phyloP scores from a whole-genome alignment of 306 rosid species.

The Hippophae rhamnoides region DNA sequence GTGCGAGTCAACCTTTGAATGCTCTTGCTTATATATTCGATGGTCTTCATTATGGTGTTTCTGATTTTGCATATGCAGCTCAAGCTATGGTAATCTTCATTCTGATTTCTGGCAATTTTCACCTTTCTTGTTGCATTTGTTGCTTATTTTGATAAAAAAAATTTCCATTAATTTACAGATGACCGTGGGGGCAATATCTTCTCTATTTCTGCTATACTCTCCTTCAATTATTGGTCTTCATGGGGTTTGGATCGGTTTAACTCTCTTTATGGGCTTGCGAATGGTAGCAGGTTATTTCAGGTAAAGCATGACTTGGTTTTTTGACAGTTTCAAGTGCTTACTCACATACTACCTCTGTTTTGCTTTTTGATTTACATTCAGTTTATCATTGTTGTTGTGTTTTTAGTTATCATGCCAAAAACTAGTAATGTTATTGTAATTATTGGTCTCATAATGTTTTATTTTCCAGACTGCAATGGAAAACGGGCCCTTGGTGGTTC shows the following conservation, averaged over 20 bases:
- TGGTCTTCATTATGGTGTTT: slow-evolving; percentile 84
- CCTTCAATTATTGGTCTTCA: slow-evolving; percentile 51
- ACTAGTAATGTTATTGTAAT: slow-evolving; percentile 5
- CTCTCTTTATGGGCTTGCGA: slow-evolving; percentile 77
- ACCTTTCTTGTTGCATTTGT: slow-evolving; percentile 15
- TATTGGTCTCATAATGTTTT: background rate
- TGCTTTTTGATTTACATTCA: background rate
- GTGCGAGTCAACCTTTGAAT: slow-evolving; percentile 92
- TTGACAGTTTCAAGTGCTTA: background rate
- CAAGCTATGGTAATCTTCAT: slow-evolving; percentile 61
- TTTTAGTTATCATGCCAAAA: background rate
- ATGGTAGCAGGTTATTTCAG: slow-evolving; percentile 60
- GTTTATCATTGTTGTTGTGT: background rate
- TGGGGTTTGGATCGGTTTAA: slow-evolving; percentile 76
- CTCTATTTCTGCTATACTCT: slow-evolving; percentile 55
- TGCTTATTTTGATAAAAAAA: slow-evolving; percentile 4
- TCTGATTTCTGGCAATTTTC: slow-evolving; percentile 7
- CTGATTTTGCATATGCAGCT: slow-evolving; percentile 92
- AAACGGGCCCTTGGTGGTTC: slow-evolving; percentile 91
- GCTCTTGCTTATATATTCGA: slow-evolving; percentile 73
- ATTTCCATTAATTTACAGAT: slow-evolving; percentile 30
- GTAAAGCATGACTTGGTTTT: slow-evolving; percentile 20
- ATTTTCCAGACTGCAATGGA: slow-evolving; percentile 50
- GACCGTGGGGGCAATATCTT: slow-evolving; percentile 64
- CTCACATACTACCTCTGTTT: background rate